Conservation (phyloP, 2,329 filamentous ascomycete species). For the Penicillium glabrum region DNA sequence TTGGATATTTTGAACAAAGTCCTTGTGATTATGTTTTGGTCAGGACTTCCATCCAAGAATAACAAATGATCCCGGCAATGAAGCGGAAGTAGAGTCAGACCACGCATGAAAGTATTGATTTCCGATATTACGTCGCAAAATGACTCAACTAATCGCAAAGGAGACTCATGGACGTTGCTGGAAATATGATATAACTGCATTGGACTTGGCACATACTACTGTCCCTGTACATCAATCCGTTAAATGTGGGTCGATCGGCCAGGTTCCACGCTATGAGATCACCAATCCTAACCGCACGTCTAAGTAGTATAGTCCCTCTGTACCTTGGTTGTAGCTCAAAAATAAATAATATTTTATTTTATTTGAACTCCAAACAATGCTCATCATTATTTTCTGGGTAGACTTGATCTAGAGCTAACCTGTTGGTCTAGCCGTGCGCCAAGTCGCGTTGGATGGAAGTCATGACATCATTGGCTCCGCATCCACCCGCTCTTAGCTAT, state of each 20-base stretch:
- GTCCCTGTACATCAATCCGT: neutral
- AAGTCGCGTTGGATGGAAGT: neutral
- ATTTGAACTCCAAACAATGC: neutral
- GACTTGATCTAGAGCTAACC: neutral
- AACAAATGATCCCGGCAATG: no score
- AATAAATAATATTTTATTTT: neutral
- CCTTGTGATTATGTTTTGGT: neutral
- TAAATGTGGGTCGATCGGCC: conserved; percentile 1
- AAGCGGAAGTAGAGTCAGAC: no score
- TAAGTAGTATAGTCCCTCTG: neutral
- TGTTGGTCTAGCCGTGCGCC: neutral
- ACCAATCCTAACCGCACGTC: neutral
- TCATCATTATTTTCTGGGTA: neutral
- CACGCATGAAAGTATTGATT: no score
- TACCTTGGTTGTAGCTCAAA: neutral
- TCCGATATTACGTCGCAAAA: no score
- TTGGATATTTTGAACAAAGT: neutral
- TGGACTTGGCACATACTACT: neutral
- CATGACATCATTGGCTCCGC: conserved; percentile 20
- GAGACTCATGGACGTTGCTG: no score
- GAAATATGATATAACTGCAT: neutral
- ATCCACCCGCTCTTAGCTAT: neutral
- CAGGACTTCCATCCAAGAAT: no score
- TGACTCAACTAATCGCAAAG: no score
- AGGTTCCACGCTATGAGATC: neutral